Evolutionary conservation across 352 stramenopile species (phyloP), one percentile per base, ranked within the genome.

Genomic region (Sclerospora graminicola): DNA sequence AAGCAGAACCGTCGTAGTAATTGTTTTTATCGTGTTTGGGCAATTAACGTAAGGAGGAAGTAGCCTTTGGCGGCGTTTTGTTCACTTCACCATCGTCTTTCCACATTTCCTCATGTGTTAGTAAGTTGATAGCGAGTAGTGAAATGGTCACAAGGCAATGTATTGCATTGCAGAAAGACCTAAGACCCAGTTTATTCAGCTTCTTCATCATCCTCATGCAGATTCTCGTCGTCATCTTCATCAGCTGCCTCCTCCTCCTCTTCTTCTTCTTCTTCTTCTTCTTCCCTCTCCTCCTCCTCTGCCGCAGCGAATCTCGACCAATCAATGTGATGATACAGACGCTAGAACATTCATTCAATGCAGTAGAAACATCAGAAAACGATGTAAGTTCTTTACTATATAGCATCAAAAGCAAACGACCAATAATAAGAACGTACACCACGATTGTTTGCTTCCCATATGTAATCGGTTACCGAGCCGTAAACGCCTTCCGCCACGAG

Each of bases 251-350:
- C 34, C 9, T 41, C 34, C 26, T 58, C 54, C 15, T 56, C 49
- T 2, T 53, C 54, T 21, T 61, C 45, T 35, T 72, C 66, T 41
- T 84, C 63, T n/a, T 77, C 69, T 31, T 85, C 66, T 13, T 84
- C 66, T 20, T 77, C 66, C 15, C 81, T 70, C 24, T 90, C 76
- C 45, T 89, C 79, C 31, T 91, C 80, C 1, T 92, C 80, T 41
- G 88, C 75, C 46, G 82, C 70, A 57, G 84, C 82, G 63, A 92
- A 92, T 57, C 89, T 66, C 26, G 63, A 73, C 80, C 80, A 92
- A 69, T 89, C 80, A 24, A 92, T 79, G 70, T 92, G 80, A 58
- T 92, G 75, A 62, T 89, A 92, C 68, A 92, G 59, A 40, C 80
- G 73, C 77, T 89, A 39, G 1, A 35, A 34, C 16, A 16, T 34